Evolutionary conservation across 2,329 filamentous ascomycete species (phyloP).

Genomic region (Phaeosphaeria sp.): DNA sequence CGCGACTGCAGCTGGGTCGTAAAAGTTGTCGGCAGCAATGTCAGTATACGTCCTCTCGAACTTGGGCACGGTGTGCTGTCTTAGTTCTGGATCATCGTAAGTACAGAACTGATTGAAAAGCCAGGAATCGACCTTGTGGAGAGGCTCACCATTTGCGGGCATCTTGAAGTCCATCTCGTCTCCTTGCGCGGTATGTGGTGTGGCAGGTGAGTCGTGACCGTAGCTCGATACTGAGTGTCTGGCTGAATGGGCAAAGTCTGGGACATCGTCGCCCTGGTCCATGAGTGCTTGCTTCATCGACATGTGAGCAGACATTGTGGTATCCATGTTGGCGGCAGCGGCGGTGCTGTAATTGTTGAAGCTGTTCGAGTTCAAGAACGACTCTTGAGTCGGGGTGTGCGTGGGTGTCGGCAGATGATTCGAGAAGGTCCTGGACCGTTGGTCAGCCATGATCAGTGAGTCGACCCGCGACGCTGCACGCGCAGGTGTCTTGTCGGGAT

Average conservation of each 20-base stretch:
- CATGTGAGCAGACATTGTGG: conserved; percentile 59
- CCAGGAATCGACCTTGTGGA: conserved; percentile 51
- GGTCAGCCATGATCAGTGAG: conserved; percentile 42
- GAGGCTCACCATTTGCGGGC: conserved; percentile 62
- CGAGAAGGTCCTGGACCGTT: conserved; percentile 51
- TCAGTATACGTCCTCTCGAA: conserved; percentile 87
- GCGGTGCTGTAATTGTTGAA: conserved; percentile 56
- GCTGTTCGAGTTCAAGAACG: conserved; percentile 54
- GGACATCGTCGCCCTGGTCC: conserved; percentile 59
- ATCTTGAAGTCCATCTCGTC: conserved; percentile 62
- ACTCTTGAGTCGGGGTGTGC: conserved; percentile 60
- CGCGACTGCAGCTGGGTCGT: conserved; percentile 72
- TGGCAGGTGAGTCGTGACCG: conserved; percentile 67
- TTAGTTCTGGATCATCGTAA: conserved; percentile 62
- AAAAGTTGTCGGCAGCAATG: conserved; percentile 83
- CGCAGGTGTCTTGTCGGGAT: conserved; percentile 53
- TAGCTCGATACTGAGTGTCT: conserved; percentile 66
- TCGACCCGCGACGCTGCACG: conserved; percentile 44
- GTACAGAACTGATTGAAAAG: conserved; percentile 72
- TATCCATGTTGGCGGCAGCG: conserved; percentile 50
- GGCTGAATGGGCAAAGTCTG: conserved; percentile 61
- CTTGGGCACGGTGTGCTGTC: conserved; percentile 65
- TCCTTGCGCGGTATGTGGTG: conserved; percentile 62
- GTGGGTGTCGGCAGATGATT: conserved; percentile 63
- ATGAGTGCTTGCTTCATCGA: conserved; percentile 66